phyloP scores from a whole-genome alignment of 2,329 filamentous ascomycete species.

The Fusarium pseudoanthophilum region DNA sequence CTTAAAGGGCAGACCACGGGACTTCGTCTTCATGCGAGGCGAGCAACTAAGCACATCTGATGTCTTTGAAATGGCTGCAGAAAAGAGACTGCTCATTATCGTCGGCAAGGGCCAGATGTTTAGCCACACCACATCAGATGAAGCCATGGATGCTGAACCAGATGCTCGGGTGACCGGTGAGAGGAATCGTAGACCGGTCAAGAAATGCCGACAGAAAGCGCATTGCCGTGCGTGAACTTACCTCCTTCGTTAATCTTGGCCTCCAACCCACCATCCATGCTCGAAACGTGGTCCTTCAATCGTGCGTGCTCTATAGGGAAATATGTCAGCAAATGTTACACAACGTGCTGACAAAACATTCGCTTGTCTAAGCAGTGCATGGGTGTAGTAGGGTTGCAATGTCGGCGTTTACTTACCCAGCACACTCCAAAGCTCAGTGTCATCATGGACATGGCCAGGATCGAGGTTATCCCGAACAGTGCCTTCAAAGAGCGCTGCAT shows the following conservation, averaged over 20 bases:
- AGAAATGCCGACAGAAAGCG: constrained; percentile 43
- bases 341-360: constrained; percentile 25
- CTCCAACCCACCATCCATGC: constrained; percentile 90
- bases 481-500: constrained; percentile 94
- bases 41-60: constrained; percentile 49
- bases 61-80: constrained; percentile 24
- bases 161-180: constrained; percentile 31
- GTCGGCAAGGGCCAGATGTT: constrained; percentile 19
- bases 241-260: constrained; percentile 93
- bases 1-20: constrained; percentile 43
- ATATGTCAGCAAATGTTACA: constrained; percentile 40
- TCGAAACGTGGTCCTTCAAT: constrained; percentile 87
- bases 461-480: constrained; percentile 95
- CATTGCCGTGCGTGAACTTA: constrained; percentile 58
- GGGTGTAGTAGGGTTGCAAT: constrained; percentile 26
- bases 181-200: constrained; percentile 20
- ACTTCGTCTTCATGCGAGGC: constrained; percentile 48
- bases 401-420: constrained; percentile 70
- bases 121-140: constrained; percentile 20
- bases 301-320: constrained; percentile 80
- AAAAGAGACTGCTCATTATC: constrained; percentile 26
- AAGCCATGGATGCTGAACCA: constrained; percentile 29
- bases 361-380: constrained; percentile 1
- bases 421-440: constrained; percentile 96
- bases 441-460: constrained; percentile 92